Evolutionary conservation across 345 rosid genomes (phyloP), one percentile per base, ranked within the genome.

Genomic region (Cardamine chenopodiifolia): DNA sequence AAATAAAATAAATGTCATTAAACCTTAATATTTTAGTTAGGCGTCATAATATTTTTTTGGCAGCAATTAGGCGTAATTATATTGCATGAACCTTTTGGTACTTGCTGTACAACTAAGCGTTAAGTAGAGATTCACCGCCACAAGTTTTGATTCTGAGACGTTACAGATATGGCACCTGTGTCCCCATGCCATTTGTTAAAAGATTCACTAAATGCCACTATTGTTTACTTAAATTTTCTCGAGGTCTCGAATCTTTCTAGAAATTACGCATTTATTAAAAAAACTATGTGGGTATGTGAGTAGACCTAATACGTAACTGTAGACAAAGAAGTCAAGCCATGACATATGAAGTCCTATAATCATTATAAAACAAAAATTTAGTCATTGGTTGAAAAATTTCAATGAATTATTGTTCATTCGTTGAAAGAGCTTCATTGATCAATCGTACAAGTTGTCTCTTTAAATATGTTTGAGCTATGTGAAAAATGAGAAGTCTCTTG

Each of bases 301-400:
- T 61, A 52, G 53, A 75, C 79, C 79, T 75, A 75, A 75, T 75
- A 75, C 74, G 69, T 68, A 68, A 61, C 9, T 32, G 63, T 59
- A 32, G 70, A 61, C 70, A 75, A 44, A 42, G 37, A 68, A 68
- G 74, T 75, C 79, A 75, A 75, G 18, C 49, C 34, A 61, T 75
- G 40, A 61, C 74, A 50, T 50, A 69, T 31, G 13, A 60, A 68
- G 57, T 68, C 40, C 44, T 68, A 23, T 39, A 5, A 66, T 57
- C 54, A 68, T 68, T 59, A 52, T 67, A 60, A 68, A 50, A 39
- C 13, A n/a, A 40, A 61, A 25, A 15, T 29, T 29, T 49, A 53
- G 64, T 25, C 74, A 31, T 19, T 29, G 45, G 22, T 60, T 28
- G 44, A 20, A 12, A n/a, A 1, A 40, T 68, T 50, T 69, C 74